A percentile compares a stretch with the other conserved stretches of the same genome.
These are phyloP conservation scores for Piloderma croceum DNA, from an alignment of 768 basidiomycete species.

Conservation along the genomic window DNA sequence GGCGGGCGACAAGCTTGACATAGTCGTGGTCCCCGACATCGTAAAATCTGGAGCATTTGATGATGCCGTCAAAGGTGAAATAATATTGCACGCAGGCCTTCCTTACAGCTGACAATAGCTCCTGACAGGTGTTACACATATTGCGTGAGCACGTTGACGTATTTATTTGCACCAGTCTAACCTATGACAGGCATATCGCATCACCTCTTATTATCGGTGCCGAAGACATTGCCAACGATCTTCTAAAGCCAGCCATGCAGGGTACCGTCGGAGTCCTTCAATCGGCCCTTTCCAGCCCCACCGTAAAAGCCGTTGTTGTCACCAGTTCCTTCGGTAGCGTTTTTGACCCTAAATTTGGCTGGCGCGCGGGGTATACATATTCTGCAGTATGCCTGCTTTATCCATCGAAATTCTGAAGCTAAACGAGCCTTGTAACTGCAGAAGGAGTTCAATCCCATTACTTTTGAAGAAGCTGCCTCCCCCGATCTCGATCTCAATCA, in stretches of 20 bases:
- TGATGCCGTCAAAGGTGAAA: not conserved
- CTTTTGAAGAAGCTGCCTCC: slow-evolving; percentile 11
- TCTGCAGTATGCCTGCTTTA: not conserved
- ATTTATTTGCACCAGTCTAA: too few relatives aligned
- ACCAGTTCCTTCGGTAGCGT: slow-evolving; percentile 19
- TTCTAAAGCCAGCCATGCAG: slow-evolving; percentile 15
- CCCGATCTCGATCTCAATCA: not conserved
- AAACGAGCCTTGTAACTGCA: not conserved
- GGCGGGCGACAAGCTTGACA: not conserved
- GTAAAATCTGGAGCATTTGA: not conserved
- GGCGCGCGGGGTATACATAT: slow-evolving; percentile 7
- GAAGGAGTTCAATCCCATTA: slow-evolving; percentile 12
- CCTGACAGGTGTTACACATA: too few relatives aligned
- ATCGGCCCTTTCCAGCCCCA: slow-evolving; percentile 9
- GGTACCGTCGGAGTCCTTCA: slow-evolving; percentile 15
- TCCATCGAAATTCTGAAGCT: not conserved
- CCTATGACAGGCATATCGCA: not conserved
- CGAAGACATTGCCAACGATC: not conserved
- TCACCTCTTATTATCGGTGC: not conserved
- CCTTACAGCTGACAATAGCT: too few relatives aligned
- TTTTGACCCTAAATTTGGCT: slow-evolving; percentile 3
- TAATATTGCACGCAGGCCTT: too few relatives aligned
- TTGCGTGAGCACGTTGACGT: too few relatives aligned
- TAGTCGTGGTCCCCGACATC: not conserved
- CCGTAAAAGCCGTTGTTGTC: slow-evolving; percentile 20